Evolutionary conservation across 495 filamentous ascomycete genomes (phyloP), one percentile per base, ranked within the genome.

Genomic region (Aspergillus bridgeri): DNA sequence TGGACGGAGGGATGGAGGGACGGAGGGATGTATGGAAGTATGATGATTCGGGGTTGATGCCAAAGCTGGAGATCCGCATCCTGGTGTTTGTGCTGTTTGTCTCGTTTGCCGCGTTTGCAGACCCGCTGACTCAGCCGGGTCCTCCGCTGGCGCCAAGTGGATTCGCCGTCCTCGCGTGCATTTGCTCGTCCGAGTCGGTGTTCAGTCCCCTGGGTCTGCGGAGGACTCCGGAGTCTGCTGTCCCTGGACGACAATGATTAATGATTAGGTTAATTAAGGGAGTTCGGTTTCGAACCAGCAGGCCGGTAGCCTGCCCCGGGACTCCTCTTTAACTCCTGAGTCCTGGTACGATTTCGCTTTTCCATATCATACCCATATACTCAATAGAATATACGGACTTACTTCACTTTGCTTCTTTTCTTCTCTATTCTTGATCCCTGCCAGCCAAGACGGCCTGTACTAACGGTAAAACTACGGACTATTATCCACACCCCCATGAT

Each of bases 381-480:
- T 38, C 33, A 15, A 38, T 13, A 15, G 7, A 15, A 38, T 15
- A 38, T 38, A 38, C 33, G 11, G 1, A 29, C 11, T 7, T 29
- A 29, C 27, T 38, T 13, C 33, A 15, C 7, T 15, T 15, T 38
- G 33, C 33, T 38, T 38, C 33, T 38, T 13, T 17, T 17, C 18
- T 17, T 24, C 11, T 11, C 23, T 24, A 42, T 42, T 15, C 15
- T 52, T 42, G 54, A 57, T 57, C 50, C 54, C 42, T 51, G 59
- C 20, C 18, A 57, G 59, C 59, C 51, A 58, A 61, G 54, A 50
- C 54, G 18, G 3, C 27, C 17, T 56, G 6, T 25, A 58, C 29
- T 27, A 29, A 27, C n/a, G 29, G 11, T 1, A 29, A 6, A 45
- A 17, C 17, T 45, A 3, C 42, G 17, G 19, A 4, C 19, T 18